A percentile compares a stretch with the other conserved stretches of the same genome.
phyloP scores from a whole-genome alignment of 148 eudicot species.

The Vaccinium darrowii region DNA sequence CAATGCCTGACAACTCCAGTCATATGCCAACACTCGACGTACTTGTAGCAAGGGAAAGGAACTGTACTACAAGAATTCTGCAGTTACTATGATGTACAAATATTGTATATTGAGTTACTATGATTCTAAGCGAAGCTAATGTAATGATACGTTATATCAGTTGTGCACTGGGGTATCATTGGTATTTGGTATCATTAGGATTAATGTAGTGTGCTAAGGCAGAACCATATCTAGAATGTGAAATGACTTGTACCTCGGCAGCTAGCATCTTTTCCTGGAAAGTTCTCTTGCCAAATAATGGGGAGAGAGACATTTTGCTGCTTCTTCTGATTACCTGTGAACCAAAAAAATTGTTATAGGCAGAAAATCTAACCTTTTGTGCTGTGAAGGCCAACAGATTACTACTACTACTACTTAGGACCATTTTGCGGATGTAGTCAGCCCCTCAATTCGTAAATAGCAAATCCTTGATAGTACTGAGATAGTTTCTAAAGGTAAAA shows the following conservation, averaged over 20 bases:
- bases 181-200: background rate
- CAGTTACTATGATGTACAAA: background rate
- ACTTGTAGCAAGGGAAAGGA: background rate
- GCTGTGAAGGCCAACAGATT: background rate
- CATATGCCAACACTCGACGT: background rate
- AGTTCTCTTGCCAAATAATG: background rate
- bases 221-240: background rate
- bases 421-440: background rate
- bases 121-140: background rate
- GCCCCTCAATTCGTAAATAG: background rate
- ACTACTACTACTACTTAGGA: background rate
- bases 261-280: background rate
- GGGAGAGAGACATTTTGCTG: background rate
- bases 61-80: background rate
- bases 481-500: background rate
- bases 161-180: background rate
- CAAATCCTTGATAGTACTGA: background rate
- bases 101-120: background rate
- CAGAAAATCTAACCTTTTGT: background rate
- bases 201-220: background rate
- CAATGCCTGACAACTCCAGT: background rate
- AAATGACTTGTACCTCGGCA: background rate
- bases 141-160: background rate
- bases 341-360: background rate
- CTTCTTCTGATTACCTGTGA: background rate